Conservation (phyloP, 306 rosid genomes). For the Fragaria ananassa region DNA sequence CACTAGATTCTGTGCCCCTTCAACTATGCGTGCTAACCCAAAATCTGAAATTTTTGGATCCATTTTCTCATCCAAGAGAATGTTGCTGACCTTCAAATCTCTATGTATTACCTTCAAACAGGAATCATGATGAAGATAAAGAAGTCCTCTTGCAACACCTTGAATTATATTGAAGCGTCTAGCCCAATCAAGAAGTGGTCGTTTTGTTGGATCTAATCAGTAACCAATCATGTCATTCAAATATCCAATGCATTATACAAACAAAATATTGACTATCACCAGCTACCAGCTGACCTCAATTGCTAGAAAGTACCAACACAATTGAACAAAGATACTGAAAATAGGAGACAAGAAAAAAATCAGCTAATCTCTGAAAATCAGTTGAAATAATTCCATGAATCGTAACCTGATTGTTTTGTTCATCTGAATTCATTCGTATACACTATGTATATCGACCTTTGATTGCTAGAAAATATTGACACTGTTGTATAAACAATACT, state of each 20-base stretch:
- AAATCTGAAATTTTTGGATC: slow-evolving; percentile 31
- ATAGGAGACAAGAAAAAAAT: not conserved
- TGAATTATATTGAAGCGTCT: slow-evolving; percentile 15
- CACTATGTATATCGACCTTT: not conserved
- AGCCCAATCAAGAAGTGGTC: slow-evolving; percentile 7
- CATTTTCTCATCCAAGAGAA: slow-evolving; percentile 21
- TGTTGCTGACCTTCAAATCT: slow-evolving; percentile 19
- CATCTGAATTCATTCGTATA: not conserved
- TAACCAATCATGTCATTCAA: not conserved
- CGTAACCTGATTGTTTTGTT: not conserved
- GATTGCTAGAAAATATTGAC: not conserved
- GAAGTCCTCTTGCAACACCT: slow-evolving; percentile 8
- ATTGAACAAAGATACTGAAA: not conserved
- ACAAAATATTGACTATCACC: too few relatives aligned
- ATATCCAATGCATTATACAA: not conserved
- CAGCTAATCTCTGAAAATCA: not conserved
- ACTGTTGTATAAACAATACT: not conserved
- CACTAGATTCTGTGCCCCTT: slow-evolving; percentile 8
- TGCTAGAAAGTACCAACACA: not conserved
- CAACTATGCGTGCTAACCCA: slow-evolving; percentile 27
- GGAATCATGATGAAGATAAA: slow-evolving; percentile 21
- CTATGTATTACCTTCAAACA: slow-evolving; percentile 13
- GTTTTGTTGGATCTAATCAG: slow-evolving; percentile 6
- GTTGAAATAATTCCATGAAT: not conserved
- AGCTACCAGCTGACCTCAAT: not conserved